These are phyloP conservation scores for Gillenia trifoliata DNA, from an alignment of 306 rosid species.

Conservation along the genomic window DNA sequence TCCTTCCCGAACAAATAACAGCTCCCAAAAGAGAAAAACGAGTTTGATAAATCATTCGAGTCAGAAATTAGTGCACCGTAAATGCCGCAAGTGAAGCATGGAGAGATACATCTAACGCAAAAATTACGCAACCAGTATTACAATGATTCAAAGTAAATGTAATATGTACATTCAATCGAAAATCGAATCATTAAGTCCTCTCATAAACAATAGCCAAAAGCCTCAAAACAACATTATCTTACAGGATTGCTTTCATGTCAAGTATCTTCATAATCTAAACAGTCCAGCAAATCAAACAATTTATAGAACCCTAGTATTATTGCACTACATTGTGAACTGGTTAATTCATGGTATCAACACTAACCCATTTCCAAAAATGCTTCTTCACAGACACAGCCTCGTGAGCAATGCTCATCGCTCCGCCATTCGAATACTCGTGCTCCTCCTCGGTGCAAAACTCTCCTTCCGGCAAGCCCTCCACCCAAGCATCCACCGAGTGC, in stretches of 20 bases:
- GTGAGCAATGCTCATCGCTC: constrained; percentile 35
- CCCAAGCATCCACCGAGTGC: constrained; percentile 65
- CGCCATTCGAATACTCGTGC: constrained; percentile 46
- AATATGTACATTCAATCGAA: not conserved
- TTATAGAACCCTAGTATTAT: not conserved
- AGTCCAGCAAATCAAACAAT: not conserved
- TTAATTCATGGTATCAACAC: constrained; percentile 33
- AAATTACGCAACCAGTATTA: not conserved
- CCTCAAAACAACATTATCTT: not conserved
- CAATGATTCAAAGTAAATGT: not conserved
- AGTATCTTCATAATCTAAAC: not conserved
- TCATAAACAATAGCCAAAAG: not conserved
- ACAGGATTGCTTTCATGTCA: not conserved
- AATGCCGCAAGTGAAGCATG: not conserved
- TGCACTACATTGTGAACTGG: not conserved
- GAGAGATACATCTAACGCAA: not conserved
- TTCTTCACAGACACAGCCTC: constrained; percentile 76
- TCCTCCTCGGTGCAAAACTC: constrained; percentile 79
- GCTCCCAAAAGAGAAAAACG: not conserved
- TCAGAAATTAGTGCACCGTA: not conserved
- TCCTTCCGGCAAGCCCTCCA: constrained; percentile 73
- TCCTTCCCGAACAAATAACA: not conserved
- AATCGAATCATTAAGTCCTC: not conserved
- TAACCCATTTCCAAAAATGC: constrained; percentile 96
- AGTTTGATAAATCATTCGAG: not conserved